Base-by-base conservation (phyloP, 2,329 filamentous ascomycete species). In the Mycocentrospora acerina region DNA sequence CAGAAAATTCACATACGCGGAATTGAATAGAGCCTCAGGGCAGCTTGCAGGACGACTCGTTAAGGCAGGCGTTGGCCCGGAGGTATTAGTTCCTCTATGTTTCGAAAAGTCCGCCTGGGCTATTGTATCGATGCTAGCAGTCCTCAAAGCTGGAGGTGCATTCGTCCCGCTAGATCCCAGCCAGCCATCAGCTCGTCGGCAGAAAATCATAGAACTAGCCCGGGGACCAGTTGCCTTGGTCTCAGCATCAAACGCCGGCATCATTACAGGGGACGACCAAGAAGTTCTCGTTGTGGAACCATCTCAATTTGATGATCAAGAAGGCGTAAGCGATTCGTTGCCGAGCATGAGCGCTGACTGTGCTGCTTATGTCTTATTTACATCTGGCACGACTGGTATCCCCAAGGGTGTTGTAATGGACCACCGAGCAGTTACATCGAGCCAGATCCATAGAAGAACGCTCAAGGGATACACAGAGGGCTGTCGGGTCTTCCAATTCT, bases 61-160 rank as follows among this genome's bases (percentile, higher is more conserved):
- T 2, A 1, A 13, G 8, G 17, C 37, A 11, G 48, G 45, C 0
- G 44, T 59, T 3, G 26, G 28, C 1, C 32, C 37, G 10, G 45
- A 46, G 16, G 36, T 24, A 3, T 29, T 48, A 7, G 48, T 63
- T 7, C 52, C 55, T 1, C 25, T 54, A 8, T 46, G 42, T 26
- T 62, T 63, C 32, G 48, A 60, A 24, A 62, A 61, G 29, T 55
- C 49, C 0, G 24, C 22, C n/a, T 54, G 47, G 46, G 42, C 40
- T 4, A 17, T 52, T 8, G 57, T 71, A 11, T 58, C 67, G 12
- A 67, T 73, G 16, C 50, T 74, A 3, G 71, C 62, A 19, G 64
- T 61, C 3, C 42, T 74, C 32, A 73, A 73, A 41, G 63, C 69
- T 18, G 71, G 71, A 1, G 65, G 53, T 14, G 70, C 68, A 1